Base-by-base conservation (phyloP, 768 basidiomycete genomes). In the Pholiota conissans region DNA sequence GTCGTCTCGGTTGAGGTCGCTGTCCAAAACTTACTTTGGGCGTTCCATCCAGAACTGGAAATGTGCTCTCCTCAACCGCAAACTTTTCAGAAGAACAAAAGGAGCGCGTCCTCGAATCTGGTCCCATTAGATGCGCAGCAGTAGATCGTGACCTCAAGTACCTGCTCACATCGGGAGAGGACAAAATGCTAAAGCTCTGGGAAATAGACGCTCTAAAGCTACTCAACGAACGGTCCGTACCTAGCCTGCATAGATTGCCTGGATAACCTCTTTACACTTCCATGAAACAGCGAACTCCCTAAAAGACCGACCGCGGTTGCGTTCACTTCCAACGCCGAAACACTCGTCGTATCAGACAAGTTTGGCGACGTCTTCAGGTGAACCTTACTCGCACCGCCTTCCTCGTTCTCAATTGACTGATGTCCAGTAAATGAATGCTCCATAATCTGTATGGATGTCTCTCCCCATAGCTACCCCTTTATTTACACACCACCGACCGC, bases 341-440 rank as follows among this genome's bases (percentile, higher is more conserved):
- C 81, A 0, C 86, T 99, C 57, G 70, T 98, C 2, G 84, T 92
- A 11, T 85, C 93, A 2, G 96, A 99, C 73, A 98, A 97, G 72
- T 95, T 97, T 61, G 96, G 96, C 0, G 96, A 98, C 67, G 82
- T 96, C 37, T 96, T 94, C 74, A 84, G 84, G 92, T 90, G 49
- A 53, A n/a, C 2, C n/a, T 18, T 14, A 27, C 34, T 42, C 5
- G 11, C 52, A 22, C 11, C 42, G 32, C 27, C 4, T 46, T 35
- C 42, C 30, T 13, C 30, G 30, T 60, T 27, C 45, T 53, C 27
- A 26, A 37, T 51, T 54, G 50, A 53, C 53, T 54, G 53, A 46
- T 53, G 27, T 51, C 18, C 57, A 24, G 53, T 39, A 22, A 35
- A 29, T 13, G n/a, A n/a, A n/a, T n/a, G n/a, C n/a, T n/a, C n/a